These are phyloP conservation scores for Phyllosticta capitalensis DNA, from an alignment of 2,329 filamentous ascomycete genomes.

Conservation along the genomic window DNA sequence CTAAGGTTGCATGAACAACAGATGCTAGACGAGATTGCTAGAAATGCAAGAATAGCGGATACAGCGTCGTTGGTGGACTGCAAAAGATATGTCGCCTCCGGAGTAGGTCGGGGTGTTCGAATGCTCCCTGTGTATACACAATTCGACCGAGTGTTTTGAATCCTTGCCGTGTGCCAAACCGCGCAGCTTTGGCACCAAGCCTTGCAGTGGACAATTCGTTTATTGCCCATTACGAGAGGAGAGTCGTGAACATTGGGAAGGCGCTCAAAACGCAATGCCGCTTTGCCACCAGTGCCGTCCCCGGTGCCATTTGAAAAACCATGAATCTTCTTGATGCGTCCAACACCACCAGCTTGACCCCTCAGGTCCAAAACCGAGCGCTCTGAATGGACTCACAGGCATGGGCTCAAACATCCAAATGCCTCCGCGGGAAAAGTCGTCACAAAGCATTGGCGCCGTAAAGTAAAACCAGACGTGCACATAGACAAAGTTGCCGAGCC, in stretches of 20 bases:
- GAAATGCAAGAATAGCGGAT: neutral
- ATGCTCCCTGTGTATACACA: too few relatives aligned
- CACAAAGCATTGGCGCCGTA: constrained; percentile 56
- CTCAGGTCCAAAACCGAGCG: constrained; percentile 51
- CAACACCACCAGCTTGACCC: constrained; percentile 62
- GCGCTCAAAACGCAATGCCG: constrained; percentile 36
- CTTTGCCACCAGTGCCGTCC: constrained; percentile 57
- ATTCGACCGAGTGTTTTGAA: too few relatives aligned
- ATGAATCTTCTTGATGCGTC: constrained; percentile 25
- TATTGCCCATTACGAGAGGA: too few relatives aligned
- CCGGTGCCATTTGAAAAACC: constrained; percentile 48
- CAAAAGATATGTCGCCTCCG: too few relatives aligned
- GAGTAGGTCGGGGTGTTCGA: too few relatives aligned
- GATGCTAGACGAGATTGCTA: neutral
- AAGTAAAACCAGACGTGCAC: constrained; percentile 57
- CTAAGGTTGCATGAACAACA: neutral
- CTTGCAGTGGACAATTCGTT: too few relatives aligned
- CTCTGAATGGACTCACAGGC: constrained; percentile 63
- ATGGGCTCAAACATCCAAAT: constrained; percentile 76
- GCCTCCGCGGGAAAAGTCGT: constrained; percentile 66
- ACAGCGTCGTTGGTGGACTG: too few relatives aligned
- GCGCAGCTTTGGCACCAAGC: too few relatives aligned
- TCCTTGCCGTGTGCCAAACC: too few relatives aligned
- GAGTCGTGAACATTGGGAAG: neutral
- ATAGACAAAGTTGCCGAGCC: constrained; percentile 51